Evolutionary conservation across 371 early-diverging fungal species (phyloP), one percentile per base, ranked within the genome.

Genomic region (Lichtheimia corymbifera): DNA sequence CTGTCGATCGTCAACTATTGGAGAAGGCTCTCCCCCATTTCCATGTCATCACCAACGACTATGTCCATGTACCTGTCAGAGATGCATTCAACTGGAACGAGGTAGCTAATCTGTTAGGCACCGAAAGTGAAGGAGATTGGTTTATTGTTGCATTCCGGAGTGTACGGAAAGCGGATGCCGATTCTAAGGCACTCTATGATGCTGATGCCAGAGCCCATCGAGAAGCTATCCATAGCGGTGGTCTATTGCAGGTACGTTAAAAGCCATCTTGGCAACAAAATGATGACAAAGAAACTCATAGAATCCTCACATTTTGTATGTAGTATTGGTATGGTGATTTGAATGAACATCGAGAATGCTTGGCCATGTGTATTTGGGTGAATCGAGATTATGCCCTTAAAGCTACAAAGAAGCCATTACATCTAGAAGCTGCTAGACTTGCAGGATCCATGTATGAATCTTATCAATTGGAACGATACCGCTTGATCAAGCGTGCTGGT

Each of bases 291-390:
- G 24, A 58, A 17, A 42, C 41, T 24, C 9, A n/a, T 6, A 50
- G 28, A 17, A 40, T n/a, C 4, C 20, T 14, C 2, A 22, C 3
- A 20, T n/a, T n/a, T n/a, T n/a, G n/a, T n/a, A n/a, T 45, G 13
- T 27, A 73, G 73, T 82, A 82, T 43, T 82, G 83, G 83, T 82
- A 79, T 55, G 83, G 78, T 52, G 71, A 72, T 54, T 52, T 82
- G 53, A 76, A 79, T 56, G 63, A 73, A 50, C 67, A 74, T 45
- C 62, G 73, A 24, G 72, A 75, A 54, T 82, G 83, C 59, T 60
- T 79, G 25, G 82, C 82, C 13, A 82, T 77, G 77, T 82, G 82
- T 52, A 70, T 82, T 14, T 82, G 83, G 83, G 63, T 73, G 30
- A 68, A 70, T 25, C 62, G 67, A 50, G 76, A 76, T 4, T 77